Conservation (phyloP, 2,329 filamentous ascomycete species). For the Ploettnerulaceae sp. region DNA sequence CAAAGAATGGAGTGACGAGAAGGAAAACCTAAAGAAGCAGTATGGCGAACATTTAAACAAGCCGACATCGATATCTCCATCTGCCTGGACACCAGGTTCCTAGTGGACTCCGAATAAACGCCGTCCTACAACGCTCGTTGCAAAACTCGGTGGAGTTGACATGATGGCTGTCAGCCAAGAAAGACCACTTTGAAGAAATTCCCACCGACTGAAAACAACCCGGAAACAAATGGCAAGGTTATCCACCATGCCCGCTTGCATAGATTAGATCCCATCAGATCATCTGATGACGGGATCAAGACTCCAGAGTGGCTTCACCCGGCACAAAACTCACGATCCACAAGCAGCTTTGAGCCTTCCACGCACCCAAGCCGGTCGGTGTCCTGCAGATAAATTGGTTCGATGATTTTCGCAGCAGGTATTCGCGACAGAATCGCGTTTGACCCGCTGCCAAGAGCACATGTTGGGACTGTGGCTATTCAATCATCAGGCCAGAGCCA, state of each 20-base stretch:
- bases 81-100: slow-evolving; percentile 1
- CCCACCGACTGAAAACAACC: slow-evolving; percentile 13
- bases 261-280: slow-evolving; percentile 5
- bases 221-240: slow-evolving; percentile 9
- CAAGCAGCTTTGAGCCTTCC: not conserved
- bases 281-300: slow-evolving; percentile 7
- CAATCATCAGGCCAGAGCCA: slow-evolving; percentile 6
- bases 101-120: slow-evolving; percentile 12
- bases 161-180: slow-evolving; percentile 6
- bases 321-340: not conserved
- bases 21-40: slow-evolving; percentile 18
- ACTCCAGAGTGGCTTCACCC: slow-evolving; percentile 1
- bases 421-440: slow-evolving; percentile 10
- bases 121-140: slow-evolving; percentile 22
- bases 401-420: slow-evolving; percentile 5
- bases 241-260: not conserved
- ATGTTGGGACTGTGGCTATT: not conserved
- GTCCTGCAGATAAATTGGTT: not conserved
- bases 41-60: slow-evolving; percentile 2
- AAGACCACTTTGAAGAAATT: slow-evolving; percentile 5
- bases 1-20: slow-evolving; percentile 14
- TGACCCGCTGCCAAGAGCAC: slow-evolving; percentile 8
- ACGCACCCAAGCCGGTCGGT: slow-evolving; percentile 1
- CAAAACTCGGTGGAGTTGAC: slow-evolving; percentile 11
- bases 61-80: not conserved